Evolutionary conservation across 176 grass and related monocot species (phyloP).

Genomic region (Chloris gayana): DNA sequence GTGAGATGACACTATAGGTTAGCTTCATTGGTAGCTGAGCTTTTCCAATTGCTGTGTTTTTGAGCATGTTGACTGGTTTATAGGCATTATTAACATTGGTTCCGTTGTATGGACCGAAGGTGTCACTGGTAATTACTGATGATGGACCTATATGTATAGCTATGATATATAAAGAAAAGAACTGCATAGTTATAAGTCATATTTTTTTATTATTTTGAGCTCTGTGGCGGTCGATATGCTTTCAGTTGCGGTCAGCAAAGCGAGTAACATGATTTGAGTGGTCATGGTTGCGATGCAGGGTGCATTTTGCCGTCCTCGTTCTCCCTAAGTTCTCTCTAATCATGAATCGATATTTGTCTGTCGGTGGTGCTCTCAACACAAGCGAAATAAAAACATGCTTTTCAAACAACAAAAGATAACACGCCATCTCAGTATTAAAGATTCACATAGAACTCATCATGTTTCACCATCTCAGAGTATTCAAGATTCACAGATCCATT

Average conservation of each 20-base stretch:
- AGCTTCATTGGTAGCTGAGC: constrained; percentile 30
- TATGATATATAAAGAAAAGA: neutral
- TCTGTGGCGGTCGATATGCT: no score
- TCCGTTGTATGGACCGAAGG: neutral
- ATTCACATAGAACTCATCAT: constrained; percentile 16
- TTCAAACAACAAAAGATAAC: no score
- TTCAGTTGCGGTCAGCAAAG: no score
- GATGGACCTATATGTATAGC: neutral
- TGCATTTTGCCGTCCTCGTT: no score
- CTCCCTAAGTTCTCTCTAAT: no score
- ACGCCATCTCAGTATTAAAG: neutral
- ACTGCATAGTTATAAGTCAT: neutral
- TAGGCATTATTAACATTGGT: constrained; percentile 3
- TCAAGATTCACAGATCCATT: constrained; percentile 10
- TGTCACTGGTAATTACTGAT: neutral
- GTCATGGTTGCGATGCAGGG: no score
- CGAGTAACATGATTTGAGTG: no score
- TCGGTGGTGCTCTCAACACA: no score
- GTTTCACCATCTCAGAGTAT: neutral
- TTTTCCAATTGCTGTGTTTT: constrained; percentile 18
- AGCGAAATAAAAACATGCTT: no score
- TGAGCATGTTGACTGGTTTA: constrained; percentile 19
- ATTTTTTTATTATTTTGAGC: neutral
- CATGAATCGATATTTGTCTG: no score
- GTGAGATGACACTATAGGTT: constrained; percentile 15